A percentile compares a stretch with the other conserved stretches of the same genome.
These are phyloP conservation scores for Phaeotremella fagi DNA, from an alignment of 768 basidiomycete species.

Conservation along the genomic window DNA sequence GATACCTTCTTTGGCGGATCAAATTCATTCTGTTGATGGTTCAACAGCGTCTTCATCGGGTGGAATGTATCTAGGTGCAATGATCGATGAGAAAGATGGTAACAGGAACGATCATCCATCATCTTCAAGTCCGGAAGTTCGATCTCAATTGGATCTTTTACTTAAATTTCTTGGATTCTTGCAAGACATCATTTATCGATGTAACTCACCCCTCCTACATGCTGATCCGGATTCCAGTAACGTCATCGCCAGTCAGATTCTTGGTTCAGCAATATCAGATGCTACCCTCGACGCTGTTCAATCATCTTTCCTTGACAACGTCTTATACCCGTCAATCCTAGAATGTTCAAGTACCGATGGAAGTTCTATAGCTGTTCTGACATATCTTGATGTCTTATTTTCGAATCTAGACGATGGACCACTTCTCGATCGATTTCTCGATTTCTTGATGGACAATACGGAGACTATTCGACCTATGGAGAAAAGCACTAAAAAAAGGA, in stretches of 20 bases:
- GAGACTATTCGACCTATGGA: not conserved
- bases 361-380: conserved; percentile 93
- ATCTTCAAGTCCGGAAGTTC: conserved; percentile 70
- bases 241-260: conserved; percentile 51
- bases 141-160: conserved; percentile 75
- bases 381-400: conserved; percentile 73
- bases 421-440: conserved; percentile 16
- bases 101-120: conserved; percentile 57
- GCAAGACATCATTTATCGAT: conserved; percentile 74
- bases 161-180: conserved; percentile 85
- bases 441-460: conserved; percentile 21
- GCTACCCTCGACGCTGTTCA: conserved; percentile 78
- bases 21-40: conserved; percentile 19
- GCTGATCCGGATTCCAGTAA: conserved; percentile 11
- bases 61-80: conserved; percentile 51
- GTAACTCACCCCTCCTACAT: conserved; percentile 8
- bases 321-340: conserved; percentile 84
- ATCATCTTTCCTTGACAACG: conserved; percentile 82
- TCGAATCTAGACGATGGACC: conserved; percentile 35
- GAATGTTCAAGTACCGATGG: conserved; percentile 90
- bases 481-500: conserved; percentile 34
- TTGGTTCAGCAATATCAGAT: conserved; percentile 75
- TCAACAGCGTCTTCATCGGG: conserved; percentile 66
- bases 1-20: conserved; percentile 53
- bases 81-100: conserved; percentile 52